Percentiles rank a stretch among this genome's conserved stretches.
These are phyloP conservation scores for Solanum hybrid DNA, from an alignment of 305 asterid genomes.

Conservation along the genomic window DNA sequence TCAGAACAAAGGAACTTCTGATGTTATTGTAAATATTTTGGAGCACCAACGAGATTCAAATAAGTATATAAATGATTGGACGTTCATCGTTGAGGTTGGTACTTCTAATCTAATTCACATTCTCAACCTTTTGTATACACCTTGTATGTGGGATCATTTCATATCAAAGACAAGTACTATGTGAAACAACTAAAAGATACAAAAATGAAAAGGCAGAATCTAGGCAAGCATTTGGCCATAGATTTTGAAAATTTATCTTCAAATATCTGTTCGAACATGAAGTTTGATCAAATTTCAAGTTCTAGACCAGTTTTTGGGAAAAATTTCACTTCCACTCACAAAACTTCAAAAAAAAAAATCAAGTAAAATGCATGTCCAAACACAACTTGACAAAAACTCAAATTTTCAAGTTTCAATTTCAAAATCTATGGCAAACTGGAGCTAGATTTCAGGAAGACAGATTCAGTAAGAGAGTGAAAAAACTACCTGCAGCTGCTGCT, in stretches of 20 bases:
- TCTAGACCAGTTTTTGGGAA: too few relatives aligned
- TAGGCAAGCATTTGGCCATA: too few relatives aligned
- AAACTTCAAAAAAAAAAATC: too few relatives aligned
- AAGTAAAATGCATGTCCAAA: too few relatives aligned
- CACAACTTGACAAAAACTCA: too few relatives aligned
- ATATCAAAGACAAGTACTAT: neutral
- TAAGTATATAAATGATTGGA: neutral
- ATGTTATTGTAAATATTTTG: neutral
- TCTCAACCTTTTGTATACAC: neutral
- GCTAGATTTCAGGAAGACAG: neutral
- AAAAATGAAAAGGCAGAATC: too few relatives aligned
- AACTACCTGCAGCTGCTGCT: conserved; percentile 94
- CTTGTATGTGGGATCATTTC: neutral
- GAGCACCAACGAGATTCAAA: neutral
- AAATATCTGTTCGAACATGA: too few relatives aligned
- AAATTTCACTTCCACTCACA: too few relatives aligned
- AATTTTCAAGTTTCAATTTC: too few relatives aligned
- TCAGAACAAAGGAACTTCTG: neutral
- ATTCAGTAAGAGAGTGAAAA: neutral
- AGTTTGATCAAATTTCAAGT: too few relatives aligned
- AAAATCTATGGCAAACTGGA: too few relatives aligned
- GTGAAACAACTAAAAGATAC: neutral
- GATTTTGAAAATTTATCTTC: too few relatives aligned
- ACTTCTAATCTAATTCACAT: neutral
- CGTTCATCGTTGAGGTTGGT: neutral